Conservation (phyloP, 2,329 filamentous ascomycete genomes). For the Claviceps arundinis region DNA sequence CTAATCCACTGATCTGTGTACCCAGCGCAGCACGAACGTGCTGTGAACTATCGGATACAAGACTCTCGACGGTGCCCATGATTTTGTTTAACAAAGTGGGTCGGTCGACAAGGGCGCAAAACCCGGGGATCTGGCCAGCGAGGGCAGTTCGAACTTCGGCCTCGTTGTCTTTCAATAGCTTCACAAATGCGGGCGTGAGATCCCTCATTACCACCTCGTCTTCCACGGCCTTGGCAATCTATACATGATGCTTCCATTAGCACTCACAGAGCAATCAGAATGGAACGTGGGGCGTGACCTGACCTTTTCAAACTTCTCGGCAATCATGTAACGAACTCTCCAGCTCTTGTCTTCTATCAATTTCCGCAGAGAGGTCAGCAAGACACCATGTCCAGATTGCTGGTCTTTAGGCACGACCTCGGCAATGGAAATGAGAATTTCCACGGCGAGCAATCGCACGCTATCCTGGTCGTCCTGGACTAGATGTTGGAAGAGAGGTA, state of each 20-base stretch:
- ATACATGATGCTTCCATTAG: slow-evolving; percentile 1
- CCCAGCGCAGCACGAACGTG: slow-evolving; percentile 92
- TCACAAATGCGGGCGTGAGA: slow-evolving; percentile 91
- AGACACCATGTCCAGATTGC: slow-evolving; percentile 86
- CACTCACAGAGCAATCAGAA: background rate
- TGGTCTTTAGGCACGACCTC: slow-evolving; percentile 97
- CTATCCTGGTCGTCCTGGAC: slow-evolving; percentile 96
- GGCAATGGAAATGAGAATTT: slow-evolving; percentile 90
- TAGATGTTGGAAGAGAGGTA: slow-evolving; percentile 94
- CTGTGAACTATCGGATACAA: slow-evolving; percentile 91
- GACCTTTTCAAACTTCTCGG: slow-evolving; percentile 95
- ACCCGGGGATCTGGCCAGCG: slow-evolving; percentile 93
- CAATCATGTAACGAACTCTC: slow-evolving; percentile 98
- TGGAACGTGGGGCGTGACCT: slow-evolving; percentile 3
- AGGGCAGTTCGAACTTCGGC: slow-evolving; percentile 95
- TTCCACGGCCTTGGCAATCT: slow-evolving; percentile 97
- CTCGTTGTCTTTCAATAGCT: slow-evolving; percentile 94
- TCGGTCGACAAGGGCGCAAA: slow-evolving; percentile 80
- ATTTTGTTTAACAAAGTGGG: slow-evolving; percentile 86
- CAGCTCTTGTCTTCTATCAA: slow-evolving; percentile 99
- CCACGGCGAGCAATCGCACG: slow-evolving; percentile 86
- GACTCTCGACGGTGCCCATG: slow-evolving; percentile 90
- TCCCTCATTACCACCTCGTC: slow-evolving; percentile 92
- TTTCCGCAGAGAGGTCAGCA: slow-evolving; percentile 79
- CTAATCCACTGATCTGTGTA: slow-evolving; percentile 92